A percentile compares a stretch with the other conserved stretches of the same genome.
These are phyloP conservation scores for Xylaria digitata DNA, from an alignment of 2,329 filamentous ascomycete species.

Conservation along the genomic window DNA sequence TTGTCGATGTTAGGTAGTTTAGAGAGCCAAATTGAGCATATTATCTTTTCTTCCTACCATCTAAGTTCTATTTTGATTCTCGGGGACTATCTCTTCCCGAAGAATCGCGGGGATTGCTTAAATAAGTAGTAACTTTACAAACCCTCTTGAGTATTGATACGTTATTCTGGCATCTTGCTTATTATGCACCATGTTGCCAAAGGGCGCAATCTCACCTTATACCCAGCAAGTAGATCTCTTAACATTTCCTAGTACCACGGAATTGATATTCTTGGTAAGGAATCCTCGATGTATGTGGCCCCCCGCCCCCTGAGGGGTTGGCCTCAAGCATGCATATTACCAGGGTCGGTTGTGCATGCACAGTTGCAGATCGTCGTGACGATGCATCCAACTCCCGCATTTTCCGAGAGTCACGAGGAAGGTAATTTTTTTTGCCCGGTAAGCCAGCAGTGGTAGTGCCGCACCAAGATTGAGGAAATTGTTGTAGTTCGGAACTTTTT, in stretches of 20 bases:
- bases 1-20: background rate
- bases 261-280: background rate
- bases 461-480: background rate
- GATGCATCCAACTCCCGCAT: constrained; percentile 10
- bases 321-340: constrained; percentile 9
- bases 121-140: background rate
- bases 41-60: background rate
- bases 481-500: too few relatives aligned
- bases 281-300: background rate
- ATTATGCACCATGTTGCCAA: too few relatives aligned
- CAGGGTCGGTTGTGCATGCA: constrained; percentile 2
- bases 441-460: too few relatives aligned
- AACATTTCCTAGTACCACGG: background rate
- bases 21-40: background rate
- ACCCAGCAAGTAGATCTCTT: background rate
- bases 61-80: background rate
- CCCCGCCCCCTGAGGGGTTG: background rate
- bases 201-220: background rate
- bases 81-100: background rate
- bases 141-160: background rate
- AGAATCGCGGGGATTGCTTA: background rate
- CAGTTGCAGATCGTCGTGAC: background rate
- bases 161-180: background rate
- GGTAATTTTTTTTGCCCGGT: background rate
- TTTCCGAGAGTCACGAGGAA: background rate